A percentile compares a stretch with the other conserved stretches of the same genome.
Conservation (phyloP, 768 basidiomycete species). For the Boletus sp. region DNA sequence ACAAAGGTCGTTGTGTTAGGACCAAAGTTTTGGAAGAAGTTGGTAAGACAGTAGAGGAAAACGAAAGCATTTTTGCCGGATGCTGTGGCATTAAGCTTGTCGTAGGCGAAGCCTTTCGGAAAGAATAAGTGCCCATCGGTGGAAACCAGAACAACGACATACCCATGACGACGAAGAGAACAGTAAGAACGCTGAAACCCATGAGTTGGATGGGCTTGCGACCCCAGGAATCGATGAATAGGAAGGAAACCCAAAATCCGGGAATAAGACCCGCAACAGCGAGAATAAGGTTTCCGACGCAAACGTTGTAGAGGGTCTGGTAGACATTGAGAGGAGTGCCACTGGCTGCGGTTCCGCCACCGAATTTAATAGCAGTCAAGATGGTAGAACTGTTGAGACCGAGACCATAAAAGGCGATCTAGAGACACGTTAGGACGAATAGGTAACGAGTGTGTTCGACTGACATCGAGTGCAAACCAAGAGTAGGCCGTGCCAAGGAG, state of each 20-base stretch:
- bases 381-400: slow-evolving; percentile 82
- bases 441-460: slow-evolving; percentile 23
- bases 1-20: slow-evolving; percentile 81
- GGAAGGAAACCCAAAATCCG: slow-evolving; percentile 58
- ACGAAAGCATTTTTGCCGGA: slow-evolving; percentile 60
- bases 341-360: slow-evolving; percentile 35
- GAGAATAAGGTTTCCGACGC: slow-evolving; percentile 74
- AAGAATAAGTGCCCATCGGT: slow-evolving; percentile 3
- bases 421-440: slow-evolving; percentile 2
- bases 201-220: slow-evolving; percentile 80
- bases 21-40: slow-evolving; percentile 90
- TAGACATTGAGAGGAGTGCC: slow-evolving; percentile 45
- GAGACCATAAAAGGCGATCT: slow-evolving; percentile 89
- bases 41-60: slow-evolving; percentile 82
- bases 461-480: slow-evolving; percentile 85
- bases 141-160: slow-evolving; percentile 16
- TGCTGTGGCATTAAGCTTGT: slow-evolving; percentile 48
- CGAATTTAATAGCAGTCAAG: slow-evolving; percentile 67
- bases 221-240: slow-evolving; percentile 76
- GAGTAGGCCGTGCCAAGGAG: slow-evolving; percentile 77
- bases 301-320: slow-evolving; percentile 59
- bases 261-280: slow-evolving; percentile 79
- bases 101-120: slow-evolving; percentile 60
- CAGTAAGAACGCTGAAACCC: slow-evolving; percentile 68
- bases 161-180: slow-evolving; percentile 72